A percentile compares a stretch with the other conserved stretches of the same genome.
Conservation (phyloP, 139 green algal species). For the Axilococcus clingmanii region DNA sequence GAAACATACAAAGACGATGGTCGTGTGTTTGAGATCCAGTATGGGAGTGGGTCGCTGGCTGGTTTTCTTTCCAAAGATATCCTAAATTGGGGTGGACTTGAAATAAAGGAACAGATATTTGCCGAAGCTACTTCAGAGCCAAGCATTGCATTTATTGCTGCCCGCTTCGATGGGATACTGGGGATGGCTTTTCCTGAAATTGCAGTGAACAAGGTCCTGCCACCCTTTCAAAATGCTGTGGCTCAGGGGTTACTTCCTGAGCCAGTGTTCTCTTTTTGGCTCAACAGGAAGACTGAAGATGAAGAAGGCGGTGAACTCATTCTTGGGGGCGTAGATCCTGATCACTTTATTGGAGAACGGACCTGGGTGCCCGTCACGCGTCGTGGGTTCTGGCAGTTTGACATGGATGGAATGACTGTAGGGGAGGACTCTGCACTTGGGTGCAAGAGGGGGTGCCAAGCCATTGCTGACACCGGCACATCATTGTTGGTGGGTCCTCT, state of each 20-base stretch:
- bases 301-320: constrained; percentile 82
- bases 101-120: constrained; percentile 59
- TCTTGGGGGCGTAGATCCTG: constrained; percentile 80
- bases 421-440: constrained; percentile 3
- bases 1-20: constrained; percentile 47
- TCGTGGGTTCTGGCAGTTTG: constrained; percentile 93
- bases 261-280: constrained; percentile 95
- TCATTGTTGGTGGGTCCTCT: constrained; percentile 68
- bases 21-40: constrained; percentile 92
- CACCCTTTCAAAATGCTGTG: constrained; percentile 84
- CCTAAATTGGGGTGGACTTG: constrained; percentile 61
- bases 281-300: constrained; percentile 60
- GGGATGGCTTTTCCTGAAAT: constrained; percentile 93
- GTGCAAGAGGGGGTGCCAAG: constrained; percentile 63
- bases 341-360: constrained; percentile 83
- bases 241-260: constrained; percentile 65
- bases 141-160: constrained; percentile 86
- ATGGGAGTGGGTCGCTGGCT: constrained; percentile 81
- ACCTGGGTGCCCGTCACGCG: constrained; percentile 75
- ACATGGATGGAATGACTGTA: constrained; percentile 64
- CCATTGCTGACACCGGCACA: constrained; percentile 90
- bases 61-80: constrained; percentile 84
- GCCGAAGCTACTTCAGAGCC: constrained; percentile 82
- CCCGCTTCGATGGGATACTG: constrained; percentile 97
- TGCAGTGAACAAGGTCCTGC: constrained; percentile 59